Evolutionary conservation across 1,284 basidiomycete species (phyloP).

Genomic region (Cryptococcus sp.): DNA sequence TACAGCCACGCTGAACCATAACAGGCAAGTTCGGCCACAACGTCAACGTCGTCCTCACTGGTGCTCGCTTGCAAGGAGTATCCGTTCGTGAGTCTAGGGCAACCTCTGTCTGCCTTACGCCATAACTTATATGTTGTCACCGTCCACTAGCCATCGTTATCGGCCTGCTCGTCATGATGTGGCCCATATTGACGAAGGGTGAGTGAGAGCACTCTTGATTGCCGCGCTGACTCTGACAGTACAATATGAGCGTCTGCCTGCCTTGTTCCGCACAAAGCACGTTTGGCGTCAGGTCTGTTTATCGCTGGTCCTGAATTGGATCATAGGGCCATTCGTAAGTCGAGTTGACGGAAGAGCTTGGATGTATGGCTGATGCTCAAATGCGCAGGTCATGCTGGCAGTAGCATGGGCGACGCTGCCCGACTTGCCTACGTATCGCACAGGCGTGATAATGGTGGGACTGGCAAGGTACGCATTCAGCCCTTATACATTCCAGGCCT

Average conservation of each 20-base stretch:
- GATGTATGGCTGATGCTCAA: not conserved
- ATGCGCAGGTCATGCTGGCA: constrained; percentile 66
- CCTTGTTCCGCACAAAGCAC: constrained; percentile 60
- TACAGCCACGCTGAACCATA: constrained; percentile 56
- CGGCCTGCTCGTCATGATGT: constrained; percentile 86
- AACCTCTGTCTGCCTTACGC: not conserved
- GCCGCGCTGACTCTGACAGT: constrained; percentile 57
- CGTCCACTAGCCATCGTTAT: constrained; percentile 65
- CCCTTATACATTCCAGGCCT: not conserved
- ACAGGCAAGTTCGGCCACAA: constrained; percentile 33
- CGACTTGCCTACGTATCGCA: constrained; percentile 61
- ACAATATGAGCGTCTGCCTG: constrained; percentile 70
- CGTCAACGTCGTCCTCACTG: constrained; percentile 29
- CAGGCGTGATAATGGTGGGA: constrained; percentile 63
- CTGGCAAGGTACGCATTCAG: constrained; percentile 55
- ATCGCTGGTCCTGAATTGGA: constrained; percentile 77
- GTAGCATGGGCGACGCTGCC: constrained; percentile 83
- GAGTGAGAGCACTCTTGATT: constrained; percentile 2
- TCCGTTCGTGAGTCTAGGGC: constrained; percentile 44
- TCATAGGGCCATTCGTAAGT: constrained; percentile 66
- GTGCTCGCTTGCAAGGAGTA: constrained; percentile 43
- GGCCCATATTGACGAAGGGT: constrained; percentile 65
- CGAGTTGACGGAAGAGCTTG: not conserved
- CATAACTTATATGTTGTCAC: not conserved
- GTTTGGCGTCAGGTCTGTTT: constrained; percentile 73